A percentile compares a stretch with the other conserved stretches of the same genome.
Evolutionary conservation across 2,329 filamentous ascomycete genomes (phyloP).

Genomic region (Epichloe elymi): DNA sequence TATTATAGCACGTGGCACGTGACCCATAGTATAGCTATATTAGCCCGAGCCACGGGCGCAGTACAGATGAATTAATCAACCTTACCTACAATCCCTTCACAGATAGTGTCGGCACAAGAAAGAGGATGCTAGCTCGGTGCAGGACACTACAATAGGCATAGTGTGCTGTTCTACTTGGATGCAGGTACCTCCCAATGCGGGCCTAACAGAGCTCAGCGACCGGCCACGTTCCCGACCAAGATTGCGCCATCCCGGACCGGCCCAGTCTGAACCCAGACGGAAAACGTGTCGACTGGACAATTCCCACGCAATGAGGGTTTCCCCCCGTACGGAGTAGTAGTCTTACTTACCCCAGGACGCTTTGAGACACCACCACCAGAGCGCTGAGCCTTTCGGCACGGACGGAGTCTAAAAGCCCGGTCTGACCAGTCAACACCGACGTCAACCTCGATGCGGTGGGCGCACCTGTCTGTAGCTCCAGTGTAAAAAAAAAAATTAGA

Average conservation of each 20-base stretch:
- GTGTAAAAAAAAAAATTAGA: background rate
- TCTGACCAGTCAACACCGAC: background rate
- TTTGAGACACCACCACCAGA: background rate
- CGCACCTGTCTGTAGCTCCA: background rate
- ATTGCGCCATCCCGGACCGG: constrained; percentile 5
- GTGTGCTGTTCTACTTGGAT: too few relatives aligned
- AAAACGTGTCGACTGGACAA: constrained; percentile 1
- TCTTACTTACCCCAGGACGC: background rate
- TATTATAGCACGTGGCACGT: too few relatives aligned
- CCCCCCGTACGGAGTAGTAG: background rate
- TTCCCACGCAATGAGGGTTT: too few relatives aligned
- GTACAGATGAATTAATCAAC: too few relatives aligned
- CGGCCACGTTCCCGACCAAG: background rate
- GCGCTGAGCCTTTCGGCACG: background rate
- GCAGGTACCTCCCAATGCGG: constrained; percentile 3
- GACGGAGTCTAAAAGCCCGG: background rate
- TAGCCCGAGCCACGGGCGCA: too few relatives aligned
- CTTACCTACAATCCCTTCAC: too few relatives aligned
- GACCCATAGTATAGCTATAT: too few relatives aligned
- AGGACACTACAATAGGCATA: background rate
- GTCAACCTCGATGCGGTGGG: background rate
- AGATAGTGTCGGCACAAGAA: background rate
- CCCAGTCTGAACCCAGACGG: background rate
- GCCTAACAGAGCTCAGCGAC: background rate
- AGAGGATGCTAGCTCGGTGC: background rate